Evolutionary conservation across 2,329 filamentous ascomycete species (phyloP).

Genomic region (Arthrinium puccinioides): DNA sequence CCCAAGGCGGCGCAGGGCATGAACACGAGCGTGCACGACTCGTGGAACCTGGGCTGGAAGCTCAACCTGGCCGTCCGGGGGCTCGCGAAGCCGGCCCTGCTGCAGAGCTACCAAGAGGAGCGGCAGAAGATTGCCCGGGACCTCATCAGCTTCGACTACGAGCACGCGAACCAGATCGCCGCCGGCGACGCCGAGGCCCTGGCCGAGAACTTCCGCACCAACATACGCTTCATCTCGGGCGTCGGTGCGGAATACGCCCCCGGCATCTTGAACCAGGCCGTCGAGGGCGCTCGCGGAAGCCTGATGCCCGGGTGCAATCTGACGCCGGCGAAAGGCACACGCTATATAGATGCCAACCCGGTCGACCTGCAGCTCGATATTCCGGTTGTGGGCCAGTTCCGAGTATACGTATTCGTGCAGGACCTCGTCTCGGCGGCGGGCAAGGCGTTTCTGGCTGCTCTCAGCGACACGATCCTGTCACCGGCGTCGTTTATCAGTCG

Average conservation of each 20-base stretch:
- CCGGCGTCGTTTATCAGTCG: constrained; percentile 49
- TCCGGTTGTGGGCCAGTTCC: constrained; percentile 70
- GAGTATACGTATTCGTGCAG: constrained; percentile 64
- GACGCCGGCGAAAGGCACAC: constrained; percentile 62
- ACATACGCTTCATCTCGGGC: constrained; percentile 67
- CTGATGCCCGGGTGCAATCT: constrained; percentile 49
- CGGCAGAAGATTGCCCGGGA: constrained; percentile 54
- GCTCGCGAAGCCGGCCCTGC: constrained; percentile 44
- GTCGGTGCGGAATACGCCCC: constrained; percentile 56
- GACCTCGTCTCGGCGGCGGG: constrained; percentile 47
- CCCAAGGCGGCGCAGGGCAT: constrained; percentile 57
- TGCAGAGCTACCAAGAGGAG: constrained; percentile 57
- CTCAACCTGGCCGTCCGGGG: constrained; percentile 47
- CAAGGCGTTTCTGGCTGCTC: constrained; percentile 45
- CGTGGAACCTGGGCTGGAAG: constrained; percentile 36
- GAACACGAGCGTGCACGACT: constrained; percentile 51
- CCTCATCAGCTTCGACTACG: constrained; percentile 51
- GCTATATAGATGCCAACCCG: constrained; percentile 72
- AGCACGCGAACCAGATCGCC: constrained; percentile 50
- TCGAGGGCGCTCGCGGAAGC: constrained; percentile 33
- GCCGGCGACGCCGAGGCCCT: constrained; percentile 56
- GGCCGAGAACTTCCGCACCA: constrained; percentile 61
- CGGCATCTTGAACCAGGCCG: constrained; percentile 41
- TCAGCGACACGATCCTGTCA: constrained; percentile 48
- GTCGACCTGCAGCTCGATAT: constrained; percentile 74